phyloP scores from a whole-genome alignment of 371 early-diverging fungal species.

The Choanephora cucurbitarum region DNA sequence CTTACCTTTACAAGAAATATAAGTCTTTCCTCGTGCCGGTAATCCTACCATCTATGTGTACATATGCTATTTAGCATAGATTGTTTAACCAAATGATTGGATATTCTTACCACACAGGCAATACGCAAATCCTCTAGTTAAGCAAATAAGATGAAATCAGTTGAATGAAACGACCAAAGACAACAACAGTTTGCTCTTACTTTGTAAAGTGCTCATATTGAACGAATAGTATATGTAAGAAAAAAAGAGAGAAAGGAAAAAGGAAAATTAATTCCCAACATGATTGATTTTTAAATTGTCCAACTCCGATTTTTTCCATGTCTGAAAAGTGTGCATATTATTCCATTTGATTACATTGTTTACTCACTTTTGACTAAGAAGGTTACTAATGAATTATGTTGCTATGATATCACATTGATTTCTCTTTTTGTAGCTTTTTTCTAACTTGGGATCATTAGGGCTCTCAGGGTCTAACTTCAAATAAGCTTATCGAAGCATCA shows the following conservation, averaged over 20 bases:
- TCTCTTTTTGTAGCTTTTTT: not conserved
- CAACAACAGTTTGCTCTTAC: not conserved
- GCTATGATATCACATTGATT: not conserved
- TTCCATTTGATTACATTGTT: not conserved
- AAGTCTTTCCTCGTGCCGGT: conserved; percentile 90
- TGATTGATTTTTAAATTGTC: not conserved
- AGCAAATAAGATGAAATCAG: not conserved
- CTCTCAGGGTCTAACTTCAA: not conserved
- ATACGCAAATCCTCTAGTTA: conserved; percentile 27
- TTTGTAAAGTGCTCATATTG: not conserved
- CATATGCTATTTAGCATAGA: not conserved
- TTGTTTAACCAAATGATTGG: not conserved
- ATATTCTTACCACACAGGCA: conserved; percentile 36
- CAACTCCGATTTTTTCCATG: not conserved
- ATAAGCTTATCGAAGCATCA: not conserved
- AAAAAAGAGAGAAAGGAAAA: not conserved
- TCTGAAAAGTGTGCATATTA: not conserved
- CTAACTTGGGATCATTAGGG: not conserved
- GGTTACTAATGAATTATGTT: not conserved
- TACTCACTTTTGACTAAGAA: not conserved
- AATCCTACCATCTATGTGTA: conserved; percentile 77
- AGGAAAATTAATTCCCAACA: not conserved
- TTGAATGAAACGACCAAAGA: not conserved
- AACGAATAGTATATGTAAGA: not conserved
- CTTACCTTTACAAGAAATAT: conserved; percentile 88